These are phyloP conservation scores for Amaranthus hypochondriacus DNA, from an alignment of 148 eudicot genomes.

Conservation along the genomic window DNA sequence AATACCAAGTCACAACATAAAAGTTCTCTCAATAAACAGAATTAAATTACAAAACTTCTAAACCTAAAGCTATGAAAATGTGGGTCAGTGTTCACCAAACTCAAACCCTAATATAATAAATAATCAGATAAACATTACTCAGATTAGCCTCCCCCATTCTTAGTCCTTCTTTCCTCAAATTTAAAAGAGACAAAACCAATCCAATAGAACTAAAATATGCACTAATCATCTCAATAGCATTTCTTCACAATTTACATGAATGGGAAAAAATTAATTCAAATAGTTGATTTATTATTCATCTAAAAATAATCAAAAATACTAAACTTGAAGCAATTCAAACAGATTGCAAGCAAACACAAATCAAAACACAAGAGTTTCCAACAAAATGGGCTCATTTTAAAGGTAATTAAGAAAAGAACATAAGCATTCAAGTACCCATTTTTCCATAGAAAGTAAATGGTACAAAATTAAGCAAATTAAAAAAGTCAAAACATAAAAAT, in stretches of 20 bases:
- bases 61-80: constrained; percentile 23
- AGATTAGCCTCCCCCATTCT: constrained; percentile 5
- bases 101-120: constrained; percentile 21
- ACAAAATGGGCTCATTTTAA: constrained; percentile 5
- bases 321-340: constrained; percentile 3
- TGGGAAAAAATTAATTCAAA: no score
- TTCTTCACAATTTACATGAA: background rate
- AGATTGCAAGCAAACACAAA: constrained; percentile 13
- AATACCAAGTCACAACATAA: constrained; percentile 3
- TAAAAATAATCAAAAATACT: background rate
- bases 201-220: background rate
- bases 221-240: background rate
- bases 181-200: background rate
- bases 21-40: constrained; percentile 29
- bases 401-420: constrained; percentile 6
- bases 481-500: background rate
- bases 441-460: background rate
- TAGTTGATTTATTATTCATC: background rate
- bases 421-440: constrained; percentile 24
- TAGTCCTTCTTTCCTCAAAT: background rate
- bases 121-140: constrained; percentile 15
- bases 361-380: background rate
- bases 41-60: constrained; percentile 19
- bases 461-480: background rate
- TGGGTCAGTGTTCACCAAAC: constrained; percentile 29